These are phyloP conservation scores for Candida odintsovae DNA, from an alignment of 805 yeast species.

Conservation along the genomic window DNA sequence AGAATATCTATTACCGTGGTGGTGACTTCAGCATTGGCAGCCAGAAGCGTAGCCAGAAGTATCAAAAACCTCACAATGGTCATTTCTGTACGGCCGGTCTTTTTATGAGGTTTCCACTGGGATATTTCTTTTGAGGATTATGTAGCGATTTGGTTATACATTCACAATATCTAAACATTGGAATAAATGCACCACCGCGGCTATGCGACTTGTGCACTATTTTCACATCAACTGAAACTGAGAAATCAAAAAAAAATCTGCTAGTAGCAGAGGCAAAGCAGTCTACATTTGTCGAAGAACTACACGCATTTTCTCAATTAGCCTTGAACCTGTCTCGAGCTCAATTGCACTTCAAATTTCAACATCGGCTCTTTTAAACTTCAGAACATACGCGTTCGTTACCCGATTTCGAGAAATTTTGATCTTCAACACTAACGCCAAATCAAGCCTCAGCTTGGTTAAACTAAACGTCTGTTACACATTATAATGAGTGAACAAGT, in stretches of 20 bases:
- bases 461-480: not conserved
- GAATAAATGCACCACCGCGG: not conserved
- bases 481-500: slow-evolving; percentile 7
- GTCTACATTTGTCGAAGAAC: too few species aligned
- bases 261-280: too few species aligned
- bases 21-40: slow-evolving; percentile 11
- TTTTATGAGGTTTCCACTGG: not conserved
- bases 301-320: too few species aligned
- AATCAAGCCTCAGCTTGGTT: not conserved
- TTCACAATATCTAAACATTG: not conserved
- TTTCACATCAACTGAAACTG: not conserved
- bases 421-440: not conserved
- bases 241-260: too few species aligned
- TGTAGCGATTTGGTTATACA: not conserved
- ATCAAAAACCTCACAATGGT: not conserved
- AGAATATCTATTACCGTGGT: slow-evolving; percentile 60
- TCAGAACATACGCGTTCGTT: too few species aligned
- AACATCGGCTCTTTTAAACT: not conserved
- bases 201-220: not conserved
- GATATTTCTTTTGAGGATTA: too few species aligned
- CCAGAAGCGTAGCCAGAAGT: not conserved
- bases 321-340: not conserved
- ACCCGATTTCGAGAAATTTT: not conserved
- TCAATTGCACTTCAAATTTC: not conserved
- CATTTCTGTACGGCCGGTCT: not conserved